Percentiles rank a stretch among this genome's conserved stretches.
Conservation (phyloP, 805 yeast species). For the Wickerhamiella alocasiicola region DNA sequence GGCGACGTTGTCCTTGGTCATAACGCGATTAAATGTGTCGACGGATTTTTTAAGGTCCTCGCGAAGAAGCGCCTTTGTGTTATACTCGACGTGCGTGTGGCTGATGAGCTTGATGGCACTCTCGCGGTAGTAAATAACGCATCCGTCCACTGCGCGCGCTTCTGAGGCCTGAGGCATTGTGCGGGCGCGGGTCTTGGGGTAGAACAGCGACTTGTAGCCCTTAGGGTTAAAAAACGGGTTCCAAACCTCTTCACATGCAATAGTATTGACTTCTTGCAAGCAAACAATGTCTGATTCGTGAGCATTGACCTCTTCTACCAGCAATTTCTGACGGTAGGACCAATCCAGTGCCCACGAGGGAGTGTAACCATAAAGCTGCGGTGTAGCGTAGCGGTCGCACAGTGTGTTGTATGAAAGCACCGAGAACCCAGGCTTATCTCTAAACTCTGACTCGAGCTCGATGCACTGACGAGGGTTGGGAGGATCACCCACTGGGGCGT, state of each 20-base stretch:
- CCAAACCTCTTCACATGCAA: constrained; percentile 80
- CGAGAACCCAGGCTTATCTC: constrained; percentile 40
- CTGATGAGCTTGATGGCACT: constrained; percentile 58
- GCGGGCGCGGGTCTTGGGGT: constrained; percentile 81
- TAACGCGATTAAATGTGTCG: constrained; percentile 89
- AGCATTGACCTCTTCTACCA: constrained; percentile 58
- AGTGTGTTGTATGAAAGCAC: constrained; percentile 79
- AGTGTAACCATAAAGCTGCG: constrained; percentile 82
- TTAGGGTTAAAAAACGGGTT: constrained; percentile 52
- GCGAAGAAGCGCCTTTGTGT: constrained; percentile 32
- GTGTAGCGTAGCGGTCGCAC: constrained; percentile 92
- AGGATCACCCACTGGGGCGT: constrained; percentile 51
- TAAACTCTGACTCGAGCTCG: constrained; percentile 49
- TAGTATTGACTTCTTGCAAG: constrained; percentile 89
- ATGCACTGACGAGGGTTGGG: constrained; percentile 78
- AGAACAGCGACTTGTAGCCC: constrained; percentile 75
- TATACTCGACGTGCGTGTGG: constrained; percentile 68
- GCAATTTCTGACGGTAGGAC: constrained; percentile 72
- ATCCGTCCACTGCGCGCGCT: constrained; percentile 89
- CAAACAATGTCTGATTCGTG: constrained; percentile 69
- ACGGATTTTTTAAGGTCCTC: constrained; percentile 85
- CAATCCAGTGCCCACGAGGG: constrained; percentile 96
- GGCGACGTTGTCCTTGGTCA: constrained; percentile 92
- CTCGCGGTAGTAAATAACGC: constrained; percentile 81
- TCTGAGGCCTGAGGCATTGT: constrained; percentile 65